phyloP scores from a whole-genome alignment of 768 basidiomycete genomes.

The Russula virescens region DNA sequence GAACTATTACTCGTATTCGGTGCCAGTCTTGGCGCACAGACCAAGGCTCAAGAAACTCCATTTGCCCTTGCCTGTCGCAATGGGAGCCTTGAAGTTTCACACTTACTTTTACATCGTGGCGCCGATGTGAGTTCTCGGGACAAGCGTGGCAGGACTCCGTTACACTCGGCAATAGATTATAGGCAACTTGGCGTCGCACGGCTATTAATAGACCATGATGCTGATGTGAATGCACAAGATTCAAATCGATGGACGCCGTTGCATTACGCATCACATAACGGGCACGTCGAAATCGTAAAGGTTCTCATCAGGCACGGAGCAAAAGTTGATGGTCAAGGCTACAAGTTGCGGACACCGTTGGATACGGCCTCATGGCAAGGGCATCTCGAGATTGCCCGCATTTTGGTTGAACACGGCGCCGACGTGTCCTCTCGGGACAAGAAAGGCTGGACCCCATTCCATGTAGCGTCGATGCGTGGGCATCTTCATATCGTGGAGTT shows the following conservation, averaged over 20 bases:
- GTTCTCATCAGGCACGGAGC: not conserved
- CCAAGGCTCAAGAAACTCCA: too few species aligned
- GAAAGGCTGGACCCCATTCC: not conserved
- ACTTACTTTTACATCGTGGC: not conserved
- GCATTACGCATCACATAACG: not conserved
- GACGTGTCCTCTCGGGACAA: not conserved
- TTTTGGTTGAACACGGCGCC: too few species aligned
- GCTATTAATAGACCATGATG: too few species aligned
- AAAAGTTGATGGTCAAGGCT: not conserved
- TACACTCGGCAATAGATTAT: too few species aligned
- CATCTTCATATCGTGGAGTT: too few species aligned
- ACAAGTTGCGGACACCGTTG: not conserved
- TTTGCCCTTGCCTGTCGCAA: too few species aligned
- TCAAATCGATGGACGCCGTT: too few species aligned
- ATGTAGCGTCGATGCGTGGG: not conserved
- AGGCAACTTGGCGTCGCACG: too few species aligned
- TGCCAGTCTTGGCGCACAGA: too few species aligned
- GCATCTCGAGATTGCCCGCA: not conserved
- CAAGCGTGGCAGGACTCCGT: not conserved
- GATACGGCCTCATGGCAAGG: fast-evolving
- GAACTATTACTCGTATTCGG: too few species aligned
- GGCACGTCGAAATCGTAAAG: not conserved
- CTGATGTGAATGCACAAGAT: too few species aligned
- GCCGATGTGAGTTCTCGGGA: not conserved
- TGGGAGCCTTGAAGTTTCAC: too few species aligned